phyloP scores from a whole-genome alignment of 208 protist genomes.

The Leishmania turanica region DNA sequence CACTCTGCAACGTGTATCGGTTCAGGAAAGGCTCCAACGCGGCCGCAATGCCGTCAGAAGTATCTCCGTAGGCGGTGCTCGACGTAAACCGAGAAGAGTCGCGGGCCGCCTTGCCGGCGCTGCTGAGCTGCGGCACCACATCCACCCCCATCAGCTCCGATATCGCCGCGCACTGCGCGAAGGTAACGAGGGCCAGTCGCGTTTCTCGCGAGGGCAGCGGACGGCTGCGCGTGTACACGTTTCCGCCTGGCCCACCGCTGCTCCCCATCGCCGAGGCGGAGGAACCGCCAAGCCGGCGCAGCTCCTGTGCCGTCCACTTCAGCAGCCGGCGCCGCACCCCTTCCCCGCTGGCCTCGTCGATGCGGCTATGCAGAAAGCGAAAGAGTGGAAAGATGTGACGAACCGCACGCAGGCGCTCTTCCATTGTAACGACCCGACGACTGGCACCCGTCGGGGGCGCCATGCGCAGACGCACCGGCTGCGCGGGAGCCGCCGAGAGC shows the following conservation, averaged over 20 bases:
- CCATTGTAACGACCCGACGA: slow-evolving; percentile 49
- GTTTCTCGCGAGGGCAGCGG: slow-evolving; percentile 19
- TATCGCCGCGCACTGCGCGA: slow-evolving; percentile 80
- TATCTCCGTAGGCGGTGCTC: slow-evolving; percentile 11
- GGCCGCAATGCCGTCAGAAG: slow-evolving; percentile 28
- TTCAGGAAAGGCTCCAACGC: slow-evolving; percentile 45
- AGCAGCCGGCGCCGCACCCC: slow-evolving; percentile 66
- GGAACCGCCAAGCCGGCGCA: slow-evolving; percentile 20
- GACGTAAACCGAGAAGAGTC: slow-evolving; percentile 12
- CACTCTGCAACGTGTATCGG: slow-evolving; percentile 43
- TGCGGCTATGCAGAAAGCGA: slow-evolving; percentile 42
- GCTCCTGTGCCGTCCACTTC: slow-evolving; percentile 70
- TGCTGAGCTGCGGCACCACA: slow-evolving; percentile 27
- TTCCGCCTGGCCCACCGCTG: neutral
- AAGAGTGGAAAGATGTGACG: slow-evolving; percentile 68
- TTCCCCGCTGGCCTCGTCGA: slow-evolving; percentile 50
- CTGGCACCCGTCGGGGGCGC: slow-evolving; percentile 41
- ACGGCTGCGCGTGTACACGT: slow-evolving; percentile 8
- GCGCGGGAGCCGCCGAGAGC: slow-evolving; percentile 1
- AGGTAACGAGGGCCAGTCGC: slow-evolving; percentile 55
- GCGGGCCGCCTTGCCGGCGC: neutral
- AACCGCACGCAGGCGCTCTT: slow-evolving; percentile 63
- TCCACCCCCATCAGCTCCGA: slow-evolving; percentile 56
- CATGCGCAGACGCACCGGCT: slow-evolving; percentile 72
- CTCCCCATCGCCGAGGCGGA: slow-evolving; percentile 1